These are phyloP conservation scores for Guillardia theta DNA, from an alignment of 78 protist genomes.

Conservation along the genomic window DNA sequence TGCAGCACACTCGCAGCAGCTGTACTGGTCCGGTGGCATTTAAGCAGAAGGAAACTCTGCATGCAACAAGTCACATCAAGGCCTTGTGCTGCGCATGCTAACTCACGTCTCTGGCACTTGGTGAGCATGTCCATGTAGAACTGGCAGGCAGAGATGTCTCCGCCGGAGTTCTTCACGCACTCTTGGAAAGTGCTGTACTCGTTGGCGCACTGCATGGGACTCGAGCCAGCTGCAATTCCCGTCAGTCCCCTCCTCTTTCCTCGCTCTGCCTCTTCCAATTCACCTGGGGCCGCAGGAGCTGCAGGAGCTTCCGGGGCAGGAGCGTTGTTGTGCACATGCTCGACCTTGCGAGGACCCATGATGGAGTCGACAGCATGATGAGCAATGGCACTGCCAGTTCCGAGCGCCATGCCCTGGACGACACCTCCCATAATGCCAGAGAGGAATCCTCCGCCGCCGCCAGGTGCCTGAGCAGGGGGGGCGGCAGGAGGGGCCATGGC, in stretches of 20 bases:
- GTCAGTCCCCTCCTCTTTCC: no score
- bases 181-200: background rate
- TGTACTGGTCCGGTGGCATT: no score
- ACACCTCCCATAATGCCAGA: background rate
- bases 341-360: conserved; percentile 17
- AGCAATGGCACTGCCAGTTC: background rate
- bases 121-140: conserved; percentile 1
- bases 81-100: no score
- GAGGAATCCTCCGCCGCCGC: background rate
- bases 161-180: background rate
- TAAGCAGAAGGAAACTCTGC: no score
- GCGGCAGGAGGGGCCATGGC: background rate
- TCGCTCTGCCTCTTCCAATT: no score
- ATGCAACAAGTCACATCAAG: no score
- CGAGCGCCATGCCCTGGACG: background rate
- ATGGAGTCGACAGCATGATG: background rate
- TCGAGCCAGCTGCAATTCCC: background rate
- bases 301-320: background rate
- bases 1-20: no score
- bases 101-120: background rate
- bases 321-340: background rate
- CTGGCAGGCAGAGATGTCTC: background rate
- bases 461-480: background rate
- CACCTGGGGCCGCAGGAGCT: background rate
- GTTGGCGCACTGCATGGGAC: background rate